Evolutionary conservation across 192 early-diverging fungal species (phyloP).

Genomic region (Spizellomyces punctatus): DNA sequence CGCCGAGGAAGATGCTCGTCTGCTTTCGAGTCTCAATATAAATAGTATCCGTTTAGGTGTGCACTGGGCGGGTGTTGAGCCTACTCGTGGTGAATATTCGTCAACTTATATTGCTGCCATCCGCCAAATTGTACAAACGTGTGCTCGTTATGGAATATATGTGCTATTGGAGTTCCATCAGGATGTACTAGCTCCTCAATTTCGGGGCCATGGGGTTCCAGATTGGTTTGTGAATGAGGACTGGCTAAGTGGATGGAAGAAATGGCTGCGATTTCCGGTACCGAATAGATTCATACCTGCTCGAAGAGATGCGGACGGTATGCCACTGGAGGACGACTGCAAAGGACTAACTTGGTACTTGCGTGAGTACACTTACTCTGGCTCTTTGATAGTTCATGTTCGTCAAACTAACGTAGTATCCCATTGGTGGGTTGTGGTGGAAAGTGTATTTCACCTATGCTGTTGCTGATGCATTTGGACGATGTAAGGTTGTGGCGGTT

Average conservation of each 20-base stretch:
- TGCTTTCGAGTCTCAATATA: conserved; percentile 25
- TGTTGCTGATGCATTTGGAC: conserved; percentile 22
- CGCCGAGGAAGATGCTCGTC: conserved; percentile 12
- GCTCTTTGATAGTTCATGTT: neutral
- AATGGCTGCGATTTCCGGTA: conserved; percentile 30
- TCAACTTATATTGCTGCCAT: conserved; percentile 58
- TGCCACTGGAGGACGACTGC: conserved; percentile 32
- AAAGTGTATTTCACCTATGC: conserved; percentile 30
- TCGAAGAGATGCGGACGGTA: conserved; percentile 31
- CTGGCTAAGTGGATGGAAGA: conserved; percentile 36
- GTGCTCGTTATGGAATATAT: conserved; percentile 58
- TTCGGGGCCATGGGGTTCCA: conserved; percentile 58
- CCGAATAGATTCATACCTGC: conserved; percentile 24
- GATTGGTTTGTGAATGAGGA: conserved; percentile 23
- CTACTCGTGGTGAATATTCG: conserved; percentile 58
- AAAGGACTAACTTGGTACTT: conserved; percentile 22
- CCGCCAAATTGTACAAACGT: conserved; percentile 48
- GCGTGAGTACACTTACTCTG: conserved; percentile 9
- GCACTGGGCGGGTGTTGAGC: conserved; percentile 69
- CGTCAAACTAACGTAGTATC: conserved; percentile 20
- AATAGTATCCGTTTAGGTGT: conserved; percentile 46
- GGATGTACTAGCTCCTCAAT: conserved; percentile 52
- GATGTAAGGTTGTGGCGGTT: conserved; percentile 25
- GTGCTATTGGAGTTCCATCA: conserved; percentile 70
- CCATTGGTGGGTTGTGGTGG: no score